Base-by-base conservation (phyloP, 192 early-diverging fungal species). In the Spizellomyces sp. region DNA sequence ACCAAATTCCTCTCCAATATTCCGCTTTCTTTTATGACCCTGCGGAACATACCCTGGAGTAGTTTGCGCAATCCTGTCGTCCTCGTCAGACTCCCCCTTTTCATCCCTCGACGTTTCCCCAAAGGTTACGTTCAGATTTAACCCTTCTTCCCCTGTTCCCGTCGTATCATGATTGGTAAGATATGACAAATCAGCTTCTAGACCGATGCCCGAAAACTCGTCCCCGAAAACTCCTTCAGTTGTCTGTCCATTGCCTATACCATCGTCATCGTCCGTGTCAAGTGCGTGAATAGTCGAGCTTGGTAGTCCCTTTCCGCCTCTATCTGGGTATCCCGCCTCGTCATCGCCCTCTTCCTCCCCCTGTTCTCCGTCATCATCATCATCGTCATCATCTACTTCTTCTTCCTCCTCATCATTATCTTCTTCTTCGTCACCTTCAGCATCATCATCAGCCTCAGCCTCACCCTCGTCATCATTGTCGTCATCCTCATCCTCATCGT, bases 291-390 rank as follows among this genome's bases (percentile, higher is more conserved):
- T 66, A 4, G 43, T 66, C 8, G 64, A 66, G 36, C 64, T 66
- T 66, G 64, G 64, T n/a, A 66, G 64, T 14, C 64, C 64, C 4
- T 66, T 66, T 15, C 17, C 45, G 44, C 64, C 64, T 14, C 52
- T 45, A 46, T 46, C 48, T 8, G 43, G 64, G 6, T 46, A 44
- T 48, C 10, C 64, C 10, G 15, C 6, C 46, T 45, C 44, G n/a
- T 65, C 64, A 15, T 65, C 64, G 6, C 41, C 64, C 4, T 65
- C 63, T 9, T 64, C 44, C 12, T 19, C 41, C 45, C 19, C 64
- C 6, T 48, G 44, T 7, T 58, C 66, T 67, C 57, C 50, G 54
- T 67, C 47, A 21, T 42, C 69, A 6, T 62, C 58, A 8, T 70
- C 58, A 15, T 62, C 69, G 4, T 48, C 58, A 6, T 62, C 69